These are phyloP conservation scores for Parietichytrium sp. DNA, from an alignment of 108 stramenopile species.

Conservation along the genomic window DNA sequence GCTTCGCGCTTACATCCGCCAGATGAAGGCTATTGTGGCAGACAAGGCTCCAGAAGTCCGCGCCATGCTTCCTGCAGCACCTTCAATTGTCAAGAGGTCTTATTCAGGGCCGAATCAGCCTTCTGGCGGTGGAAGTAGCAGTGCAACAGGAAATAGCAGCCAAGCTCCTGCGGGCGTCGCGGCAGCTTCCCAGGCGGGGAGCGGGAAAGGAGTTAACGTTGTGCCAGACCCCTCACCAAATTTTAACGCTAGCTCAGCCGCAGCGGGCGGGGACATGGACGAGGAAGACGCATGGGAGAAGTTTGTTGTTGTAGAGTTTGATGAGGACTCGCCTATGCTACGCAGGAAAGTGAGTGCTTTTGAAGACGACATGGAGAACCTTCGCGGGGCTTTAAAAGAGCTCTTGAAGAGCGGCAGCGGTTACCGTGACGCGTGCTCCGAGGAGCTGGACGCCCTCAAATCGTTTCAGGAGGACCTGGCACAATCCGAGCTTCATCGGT, in stretches of 20 bases:
- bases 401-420: neutral
- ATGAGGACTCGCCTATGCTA: slow-evolving; percentile 9
- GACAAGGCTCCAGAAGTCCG: neutral
- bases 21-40: neutral
- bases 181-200: neutral
- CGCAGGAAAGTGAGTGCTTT: slow-evolving; percentile 14
- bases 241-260: neutral
- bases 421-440: neutral
- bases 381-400: slow-evolving; percentile 10
- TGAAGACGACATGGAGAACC: neutral
- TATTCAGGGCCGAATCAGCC: neutral
- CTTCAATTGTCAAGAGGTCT: neutral
- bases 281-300: slow-evolving; percentile 14
- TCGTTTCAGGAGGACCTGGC: neutral
- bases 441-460: neutral
- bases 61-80: neutral
- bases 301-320: slow-evolving; percentile 33
- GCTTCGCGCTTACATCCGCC: neutral
- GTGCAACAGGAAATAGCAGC: neutral
- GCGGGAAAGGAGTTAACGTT: neutral
- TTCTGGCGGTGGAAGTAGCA: neutral
- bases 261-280: neutral
- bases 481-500: neutral
- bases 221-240: neutral
- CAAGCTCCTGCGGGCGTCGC: neutral